Evolutionary conservation across 2,329 filamentous ascomycete genomes (phyloP).

Genomic region (Cordyceps militaris): DNA sequence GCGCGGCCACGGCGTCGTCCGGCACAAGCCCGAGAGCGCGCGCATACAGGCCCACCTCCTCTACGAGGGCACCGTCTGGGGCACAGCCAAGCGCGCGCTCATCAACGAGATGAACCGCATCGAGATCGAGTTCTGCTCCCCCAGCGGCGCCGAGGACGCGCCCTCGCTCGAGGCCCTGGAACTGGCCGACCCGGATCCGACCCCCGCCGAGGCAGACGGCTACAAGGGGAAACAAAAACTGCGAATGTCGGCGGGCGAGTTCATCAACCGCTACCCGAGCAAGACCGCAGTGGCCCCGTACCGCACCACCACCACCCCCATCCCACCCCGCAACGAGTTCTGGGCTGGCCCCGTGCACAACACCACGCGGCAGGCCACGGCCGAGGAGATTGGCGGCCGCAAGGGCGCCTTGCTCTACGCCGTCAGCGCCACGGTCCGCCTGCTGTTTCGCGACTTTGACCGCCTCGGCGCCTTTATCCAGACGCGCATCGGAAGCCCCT

Average conservation of each 20-base stretch:
- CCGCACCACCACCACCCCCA: too few relatives aligned
- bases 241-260: too few relatives aligned
- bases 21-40: not conserved
- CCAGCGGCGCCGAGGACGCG: too few relatives aligned
- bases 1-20: not conserved
- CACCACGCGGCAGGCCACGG: not conserved
- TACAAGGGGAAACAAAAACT: too few relatives aligned
- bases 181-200: too few relatives aligned
- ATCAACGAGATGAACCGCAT: not conserved
- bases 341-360: not conserved
- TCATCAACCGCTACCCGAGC: too few relatives aligned
- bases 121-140: not conserved
- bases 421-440: not conserved
- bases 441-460: not conserved
- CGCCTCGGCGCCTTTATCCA: not conserved
- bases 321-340: too few relatives aligned
- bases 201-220: too few relatives aligned
- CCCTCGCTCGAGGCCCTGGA: too few relatives aligned
- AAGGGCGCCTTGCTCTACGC: not conserved
- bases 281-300: too few relatives aligned
- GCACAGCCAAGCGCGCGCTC: not conserved
- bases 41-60: not conserved
- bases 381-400: not conserved
- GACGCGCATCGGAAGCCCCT: not conserved
- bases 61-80: not conserved